A percentile compares a stretch with the other conserved stretches of the same genome.
These are phyloP conservation scores for Penicillium concentricum DNA, from an alignment of 2,329 filamentous ascomycete genomes.

Conservation along the genomic window DNA sequence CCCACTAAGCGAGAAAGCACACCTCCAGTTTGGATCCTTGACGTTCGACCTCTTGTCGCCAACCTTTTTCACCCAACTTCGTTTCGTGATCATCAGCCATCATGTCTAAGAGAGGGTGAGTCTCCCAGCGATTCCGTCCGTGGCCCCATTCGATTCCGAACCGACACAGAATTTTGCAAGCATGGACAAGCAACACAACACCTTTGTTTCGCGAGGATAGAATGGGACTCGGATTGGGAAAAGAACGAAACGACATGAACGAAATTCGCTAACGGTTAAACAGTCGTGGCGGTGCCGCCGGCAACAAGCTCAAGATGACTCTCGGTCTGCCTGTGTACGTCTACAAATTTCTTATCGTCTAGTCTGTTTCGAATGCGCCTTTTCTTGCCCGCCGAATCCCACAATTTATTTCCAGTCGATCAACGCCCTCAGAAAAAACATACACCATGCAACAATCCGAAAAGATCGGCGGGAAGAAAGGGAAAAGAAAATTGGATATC, in stretches of 20 bases:
- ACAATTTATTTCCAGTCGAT: slow-evolving; percentile 15
- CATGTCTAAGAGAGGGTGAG: slow-evolving; percentile 55
- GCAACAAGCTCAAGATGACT: slow-evolving; percentile 99
- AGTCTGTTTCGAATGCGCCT: slow-evolving; percentile 9
- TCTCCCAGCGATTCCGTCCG: slow-evolving; percentile 19
- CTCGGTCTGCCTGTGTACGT: slow-evolving; percentile 99
- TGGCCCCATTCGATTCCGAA: slow-evolving; percentile 17
- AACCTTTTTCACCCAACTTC: slow-evolving; percentile 38
- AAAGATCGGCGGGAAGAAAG: slow-evolving; percentile 7
- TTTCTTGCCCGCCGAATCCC: slow-evolving; percentile 9
- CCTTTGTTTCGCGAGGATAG: slow-evolving; percentile 8
- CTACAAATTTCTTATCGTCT: slow-evolving; percentile 21
- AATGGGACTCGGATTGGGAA: slow-evolving; percentile 4
- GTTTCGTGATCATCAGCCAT: slow-evolving; percentile 45
- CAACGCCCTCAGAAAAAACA: background rate
- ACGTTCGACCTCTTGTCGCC: slow-evolving; percentile 32
- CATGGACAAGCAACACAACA: slow-evolving; percentile 6
- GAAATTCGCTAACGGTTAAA: slow-evolving; percentile 24
- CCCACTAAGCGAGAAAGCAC: slow-evolving; percentile 48
- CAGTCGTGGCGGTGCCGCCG: slow-evolving; percentile 81
- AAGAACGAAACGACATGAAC: slow-evolving; percentile 6
- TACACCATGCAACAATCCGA: background rate
- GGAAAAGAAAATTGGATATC: slow-evolving; percentile 1
- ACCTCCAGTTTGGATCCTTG: slow-evolving; percentile 23
- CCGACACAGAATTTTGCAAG: slow-evolving; percentile 11